A percentile compares a stretch with the other conserved stretches of the same genome.
Evolutionary conservation across 192 early-diverging fungal species (phyloP).

Genomic region (Backusella morwellensis): DNA sequence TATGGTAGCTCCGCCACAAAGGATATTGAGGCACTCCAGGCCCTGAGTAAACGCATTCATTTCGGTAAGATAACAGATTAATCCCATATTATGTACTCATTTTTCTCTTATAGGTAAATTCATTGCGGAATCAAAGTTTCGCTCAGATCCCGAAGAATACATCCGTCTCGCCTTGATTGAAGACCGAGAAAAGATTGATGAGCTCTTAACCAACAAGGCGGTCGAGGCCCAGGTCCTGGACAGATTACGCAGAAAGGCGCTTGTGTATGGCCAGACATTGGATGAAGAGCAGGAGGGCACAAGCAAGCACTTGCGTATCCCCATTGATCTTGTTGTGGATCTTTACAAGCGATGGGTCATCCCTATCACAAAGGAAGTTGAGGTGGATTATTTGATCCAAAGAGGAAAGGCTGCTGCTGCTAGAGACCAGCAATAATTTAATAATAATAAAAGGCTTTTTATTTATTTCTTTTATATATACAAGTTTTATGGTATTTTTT

Average conservation of each 20-base stretch:
- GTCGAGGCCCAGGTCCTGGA: slow-evolving; percentile 85
- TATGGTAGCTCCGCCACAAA: slow-evolving; percentile 93
- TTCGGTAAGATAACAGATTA: slow-evolving; percentile 57
- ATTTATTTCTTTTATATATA: background rate
- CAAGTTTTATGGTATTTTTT: slow-evolving; percentile 9
- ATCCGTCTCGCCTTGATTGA: slow-evolving; percentile 41
- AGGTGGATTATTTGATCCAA: slow-evolving; percentile 88
- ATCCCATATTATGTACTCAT: background rate
- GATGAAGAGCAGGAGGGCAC: slow-evolving; percentile 35
- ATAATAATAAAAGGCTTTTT: slow-evolving; percentile 1
- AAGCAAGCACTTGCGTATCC: slow-evolving; percentile 53
- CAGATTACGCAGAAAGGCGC: slow-evolving; percentile 83
- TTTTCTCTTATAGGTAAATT: slow-evolving; percentile 72
- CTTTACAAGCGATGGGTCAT: slow-evolving; percentile 96
- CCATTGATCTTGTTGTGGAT: slow-evolving; percentile 80
- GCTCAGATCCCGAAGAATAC: slow-evolving; percentile 55
- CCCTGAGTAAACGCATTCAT: slow-evolving; percentile 91
- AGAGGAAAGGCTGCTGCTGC: slow-evolving; percentile 36
- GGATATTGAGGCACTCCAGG: slow-evolving; percentile 91
- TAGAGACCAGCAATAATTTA: background rate
- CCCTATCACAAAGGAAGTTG: slow-evolving; percentile 94
- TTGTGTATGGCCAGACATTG: slow-evolving; percentile 85
- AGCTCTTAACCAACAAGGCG: slow-evolving; percentile 81
- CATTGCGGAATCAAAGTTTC: slow-evolving; percentile 97
- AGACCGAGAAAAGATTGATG: slow-evolving; percentile 77